These are phyloP conservation scores for Talaromyces marneffei DNA, from an alignment of 2,329 filamentous ascomycete species.

Conservation along the genomic window DNA sequence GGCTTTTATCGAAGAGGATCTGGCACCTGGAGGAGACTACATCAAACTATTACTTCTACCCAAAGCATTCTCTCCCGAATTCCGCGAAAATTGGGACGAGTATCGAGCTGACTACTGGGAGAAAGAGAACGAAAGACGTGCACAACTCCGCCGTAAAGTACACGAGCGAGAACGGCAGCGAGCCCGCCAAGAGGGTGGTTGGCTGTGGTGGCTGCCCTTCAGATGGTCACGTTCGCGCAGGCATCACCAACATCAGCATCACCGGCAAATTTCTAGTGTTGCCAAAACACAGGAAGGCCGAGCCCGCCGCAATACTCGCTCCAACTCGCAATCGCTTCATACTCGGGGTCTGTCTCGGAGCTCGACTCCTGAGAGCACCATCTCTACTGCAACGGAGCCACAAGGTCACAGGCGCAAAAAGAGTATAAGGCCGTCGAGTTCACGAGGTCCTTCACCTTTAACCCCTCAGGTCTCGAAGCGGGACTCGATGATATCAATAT, in stretches of 20 bases:
- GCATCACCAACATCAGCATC: slow-evolving; percentile 24
- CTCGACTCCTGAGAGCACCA: slow-evolving; percentile 35
- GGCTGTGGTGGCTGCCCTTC: slow-evolving; percentile 77
- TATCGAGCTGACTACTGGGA: slow-evolving; percentile 97
- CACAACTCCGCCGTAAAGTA: slow-evolving; percentile 64
- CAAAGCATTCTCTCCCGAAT: slow-evolving; percentile 91
- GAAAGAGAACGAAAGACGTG: slow-evolving; percentile 83
- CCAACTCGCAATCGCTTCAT: slow-evolving; percentile 34
- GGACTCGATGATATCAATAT: slow-evolving; percentile 24
- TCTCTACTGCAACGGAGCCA: slow-evolving; percentile 23
- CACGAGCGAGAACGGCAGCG: slow-evolving; percentile 62
- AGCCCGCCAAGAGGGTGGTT: slow-evolving; percentile 62
- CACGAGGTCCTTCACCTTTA: slow-evolving; percentile 30
- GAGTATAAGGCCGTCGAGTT: slow-evolving; percentile 21
- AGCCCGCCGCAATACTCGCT: slow-evolving; percentile 30
- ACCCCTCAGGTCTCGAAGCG: slow-evolving; percentile 35
- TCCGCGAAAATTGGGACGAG: slow-evolving; percentile 94
- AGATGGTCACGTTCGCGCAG: slow-evolving; percentile 29
- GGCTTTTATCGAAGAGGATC: slow-evolving; percentile 72
- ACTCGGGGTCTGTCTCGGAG: slow-evolving; percentile 38
- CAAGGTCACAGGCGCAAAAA: slow-evolving; percentile 29
- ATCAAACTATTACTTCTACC: slow-evolving; percentile 85
- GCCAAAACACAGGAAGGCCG: slow-evolving; percentile 26
- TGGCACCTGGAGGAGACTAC: slow-evolving; percentile 83
- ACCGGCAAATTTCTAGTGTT: slow-evolving; percentile 20